phyloP scores from a whole-genome alignment of 2,329 filamentous ascomycete genomes.

The Phyllosticta citrichinensis region DNA sequence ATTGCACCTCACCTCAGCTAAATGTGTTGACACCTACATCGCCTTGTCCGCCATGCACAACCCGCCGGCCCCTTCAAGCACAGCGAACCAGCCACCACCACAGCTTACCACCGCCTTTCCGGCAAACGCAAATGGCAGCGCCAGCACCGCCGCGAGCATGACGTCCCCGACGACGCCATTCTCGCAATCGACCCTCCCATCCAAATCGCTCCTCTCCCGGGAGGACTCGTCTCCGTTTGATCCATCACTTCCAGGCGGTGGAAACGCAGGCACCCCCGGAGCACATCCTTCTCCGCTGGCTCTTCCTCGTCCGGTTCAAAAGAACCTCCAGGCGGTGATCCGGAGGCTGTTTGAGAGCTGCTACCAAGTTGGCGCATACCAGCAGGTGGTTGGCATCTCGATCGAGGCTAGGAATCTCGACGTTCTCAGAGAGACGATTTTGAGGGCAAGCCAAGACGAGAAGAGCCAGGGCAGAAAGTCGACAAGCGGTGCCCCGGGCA shows the following conservation, averaged over 20 bases:
- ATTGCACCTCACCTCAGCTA: conserved; percentile 41
- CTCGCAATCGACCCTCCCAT: conserved; percentile 84
- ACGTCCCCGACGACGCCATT: conserved; percentile 90
- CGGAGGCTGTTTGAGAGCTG: conserved; percentile 87
- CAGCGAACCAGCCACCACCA: conserved; percentile 44
- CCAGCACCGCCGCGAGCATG: conserved; percentile 55
- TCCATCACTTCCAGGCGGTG: conserved; percentile 44
- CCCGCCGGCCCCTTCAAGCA: conserved; percentile 40
- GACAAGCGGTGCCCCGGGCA: conserved; percentile 42
- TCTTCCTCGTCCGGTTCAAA: conserved; percentile 63
- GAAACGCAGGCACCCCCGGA: conserved; percentile 43
- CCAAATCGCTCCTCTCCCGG: conserved; percentile 88
- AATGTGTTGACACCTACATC: conserved; percentile 97
- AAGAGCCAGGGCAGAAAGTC: conserved; percentile 53
- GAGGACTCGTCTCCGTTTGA: conserved; percentile 57
- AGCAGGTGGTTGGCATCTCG: conserved; percentile 93
- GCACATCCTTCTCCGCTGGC: conserved; percentile 52
- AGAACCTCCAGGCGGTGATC: conserved; percentile 72
- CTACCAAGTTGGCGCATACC: conserved; percentile 74
- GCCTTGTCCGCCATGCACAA: conserved; percentile 57
- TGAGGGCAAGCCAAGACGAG: conserved; percentile 79
- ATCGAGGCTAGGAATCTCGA: conserved; percentile 90
- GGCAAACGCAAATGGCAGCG: conserved; percentile 52
- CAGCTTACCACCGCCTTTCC: conserved; percentile 74
- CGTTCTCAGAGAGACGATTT: conserved; percentile 75